Percentiles rank a stretch among this genome's conserved stretches.
Conservation (phyloP, 1,284 basidiomycete genomes). For the Naganishia liquefaciens region DNA sequence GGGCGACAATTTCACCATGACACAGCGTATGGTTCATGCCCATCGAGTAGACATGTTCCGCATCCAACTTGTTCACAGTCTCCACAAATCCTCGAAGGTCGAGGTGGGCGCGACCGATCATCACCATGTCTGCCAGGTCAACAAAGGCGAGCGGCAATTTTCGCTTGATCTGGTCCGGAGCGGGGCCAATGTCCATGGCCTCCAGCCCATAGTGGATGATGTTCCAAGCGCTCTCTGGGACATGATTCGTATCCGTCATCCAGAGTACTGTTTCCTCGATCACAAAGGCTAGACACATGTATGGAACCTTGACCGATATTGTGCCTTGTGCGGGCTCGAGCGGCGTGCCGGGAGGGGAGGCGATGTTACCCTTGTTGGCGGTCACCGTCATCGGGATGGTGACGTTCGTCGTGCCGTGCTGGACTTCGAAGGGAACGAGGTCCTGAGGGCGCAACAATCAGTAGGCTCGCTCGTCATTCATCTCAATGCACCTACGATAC, state of each 20-base stretch:
- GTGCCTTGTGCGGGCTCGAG: background rate
- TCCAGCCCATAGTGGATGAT: slow-evolving; percentile 12
- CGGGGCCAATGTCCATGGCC: background rate
- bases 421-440: slow-evolving; percentile 10
- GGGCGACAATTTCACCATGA: slow-evolving; percentile 2
- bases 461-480: background rate
- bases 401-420: slow-evolving; percentile 10
- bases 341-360: background rate
- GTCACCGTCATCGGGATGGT: background rate
- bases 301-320: slow-evolving; percentile 9
- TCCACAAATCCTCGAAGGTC: slow-evolving; percentile 13
- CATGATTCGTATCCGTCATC: slow-evolving; percentile 13
- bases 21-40: slow-evolving; percentile 14
- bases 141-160: background rate
- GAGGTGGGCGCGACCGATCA: slow-evolving; percentile 12
- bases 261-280: slow-evolving; percentile 15
- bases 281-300: slow-evolving; percentile 14
- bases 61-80: slow-evolving; percentile 2
- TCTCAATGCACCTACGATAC: background rate
- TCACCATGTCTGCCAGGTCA: slow-evolving; percentile 9
- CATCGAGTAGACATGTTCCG: slow-evolving; percentile 4
- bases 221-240: slow-evolving; percentile 11
- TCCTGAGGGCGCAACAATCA: background rate
- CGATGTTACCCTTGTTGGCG: background rate
- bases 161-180: background rate